A percentile compares a stretch with the other conserved stretches of the same genome.
These are phyloP conservation scores for Waltiozyma sp. DNA, from an alignment of 1,139 yeast species.

Conservation along the genomic window DNA sequence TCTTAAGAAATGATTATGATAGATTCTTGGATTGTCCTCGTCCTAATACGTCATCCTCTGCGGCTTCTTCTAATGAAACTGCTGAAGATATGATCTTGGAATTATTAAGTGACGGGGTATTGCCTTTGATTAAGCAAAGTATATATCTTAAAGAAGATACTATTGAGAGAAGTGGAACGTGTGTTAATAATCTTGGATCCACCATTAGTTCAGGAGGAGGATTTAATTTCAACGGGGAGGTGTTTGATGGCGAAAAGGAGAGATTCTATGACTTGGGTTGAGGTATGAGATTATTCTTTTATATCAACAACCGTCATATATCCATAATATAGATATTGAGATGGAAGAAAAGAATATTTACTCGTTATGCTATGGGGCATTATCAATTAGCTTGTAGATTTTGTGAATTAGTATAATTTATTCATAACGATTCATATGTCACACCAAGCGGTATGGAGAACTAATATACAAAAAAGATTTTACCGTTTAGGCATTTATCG, in stretches of 20 bases:
- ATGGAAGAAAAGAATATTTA: too few species aligned
- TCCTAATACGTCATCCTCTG: not conserved
- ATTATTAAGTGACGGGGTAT: constrained; percentile 67
- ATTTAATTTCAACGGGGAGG: constrained; percentile 28
- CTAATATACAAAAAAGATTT: too few species aligned
- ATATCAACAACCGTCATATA: too few species aligned
- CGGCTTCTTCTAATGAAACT: not conserved
- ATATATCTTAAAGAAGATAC: constrained; percentile 8
- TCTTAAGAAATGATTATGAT: constrained; percentile 60
- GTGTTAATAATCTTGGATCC: not conserved
- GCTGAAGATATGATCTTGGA: constrained; percentile 37
- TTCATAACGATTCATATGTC: too few species aligned
- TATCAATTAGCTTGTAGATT: too few species aligned
- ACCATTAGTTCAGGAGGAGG: not conserved
- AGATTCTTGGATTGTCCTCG: not conserved
- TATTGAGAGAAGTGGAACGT: constrained; percentile 9
- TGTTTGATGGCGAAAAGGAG: constrained; percentile 36
- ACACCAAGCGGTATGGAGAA: too few species aligned
- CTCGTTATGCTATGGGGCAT: too few species aligned
- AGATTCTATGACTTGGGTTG: constrained; percentile 34
- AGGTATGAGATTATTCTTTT: not conserved
- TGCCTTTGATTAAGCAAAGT: constrained; percentile 26
- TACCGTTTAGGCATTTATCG: too few species aligned
- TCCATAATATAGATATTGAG: too few species aligned
- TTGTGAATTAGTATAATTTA: too few species aligned